Base-by-base conservation (phyloP, 2,329 filamentous ascomycete genomes). In the Colletotrichum euphorbiae region DNA sequence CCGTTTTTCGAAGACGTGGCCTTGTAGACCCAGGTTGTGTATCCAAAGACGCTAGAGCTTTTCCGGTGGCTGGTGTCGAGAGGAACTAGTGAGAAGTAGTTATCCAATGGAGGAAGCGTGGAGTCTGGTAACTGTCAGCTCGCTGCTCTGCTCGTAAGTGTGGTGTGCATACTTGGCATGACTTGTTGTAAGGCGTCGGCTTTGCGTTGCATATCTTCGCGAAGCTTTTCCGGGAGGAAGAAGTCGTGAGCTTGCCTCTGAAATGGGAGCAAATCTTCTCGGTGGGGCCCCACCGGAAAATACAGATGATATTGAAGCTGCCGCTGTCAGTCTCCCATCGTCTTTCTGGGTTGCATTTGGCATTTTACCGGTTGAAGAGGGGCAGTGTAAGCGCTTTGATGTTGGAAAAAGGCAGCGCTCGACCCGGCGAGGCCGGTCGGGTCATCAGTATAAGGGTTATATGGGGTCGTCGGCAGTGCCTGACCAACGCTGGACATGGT, bases 11-110 rank as follows among this genome's bases (percentile, higher is more conserved):
- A 91, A 6, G 93, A 97, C 24, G 91, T 90, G 8, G 94, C 95
- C 81, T 98, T 98, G 82, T 98, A 99, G 0, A 97, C 89, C 93
- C 94, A 98, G 73, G 91, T 97, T 6, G 91, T 89, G 75, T 93
- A 97, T 31, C 94, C 93, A 79, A 98, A 98, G 15, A 92, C 88
- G 12, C 88, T 86, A 4, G 90, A 87, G 72, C 91, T 93, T 77
- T 93, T 94, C 72, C 94, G 89, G 69, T 93, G 89, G 56, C 87
- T 91, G 8, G 90, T 92, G 78, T 98, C 94, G 48, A 99, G 83
- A 4, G 95, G 93, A 8, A 98, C 94, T 11, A 99, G 85, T 4
- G 94, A 97, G 78, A 98, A 94, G 76, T 96, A 98, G 74, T 94
- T 91, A 74, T 97, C 93, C 61, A 98, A 87, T 68, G 89, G 86